These are phyloP conservation scores for Leccinum boreale DNA, from an alignment of 768 basidiomycete genomes.

Conservation along the genomic window DNA sequence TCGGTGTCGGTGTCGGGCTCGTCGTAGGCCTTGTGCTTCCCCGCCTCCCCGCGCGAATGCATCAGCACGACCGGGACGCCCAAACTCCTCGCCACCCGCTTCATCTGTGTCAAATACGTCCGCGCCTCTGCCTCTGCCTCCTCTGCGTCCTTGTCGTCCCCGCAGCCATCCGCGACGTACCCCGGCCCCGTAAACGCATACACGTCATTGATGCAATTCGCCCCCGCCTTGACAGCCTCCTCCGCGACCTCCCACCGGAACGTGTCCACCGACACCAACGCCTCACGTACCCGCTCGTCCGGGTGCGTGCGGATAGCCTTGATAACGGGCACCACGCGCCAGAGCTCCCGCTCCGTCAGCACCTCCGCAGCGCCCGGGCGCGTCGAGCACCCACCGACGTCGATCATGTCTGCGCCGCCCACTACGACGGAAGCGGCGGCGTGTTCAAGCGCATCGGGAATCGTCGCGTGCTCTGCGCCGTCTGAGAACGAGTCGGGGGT, in stretches of 20 bases:
- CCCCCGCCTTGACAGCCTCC: conserved; percentile 64
- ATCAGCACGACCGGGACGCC: conserved; percentile 84
- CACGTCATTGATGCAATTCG: conserved; percentile 91
- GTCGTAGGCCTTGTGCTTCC: conserved; percentile 66
- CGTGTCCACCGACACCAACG: conserved; percentile 27
- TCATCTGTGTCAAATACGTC: conserved; percentile 56
- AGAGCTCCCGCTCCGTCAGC: conserved; percentile 62
- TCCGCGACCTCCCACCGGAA: conserved; percentile 23
- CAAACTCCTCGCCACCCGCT: conserved; percentile 53
- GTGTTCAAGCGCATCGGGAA: conserved; percentile 55
- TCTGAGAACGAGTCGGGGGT: conserved; percentile 98
- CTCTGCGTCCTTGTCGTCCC: background rate
- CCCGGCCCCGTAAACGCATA: conserved; percentile 71
- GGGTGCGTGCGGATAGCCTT: conserved; percentile 46
- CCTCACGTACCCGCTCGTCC: conserved; percentile 5
- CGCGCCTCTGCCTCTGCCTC: conserved; percentile 33
- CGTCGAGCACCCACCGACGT: conserved; percentile 93
- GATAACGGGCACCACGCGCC: conserved; percentile 72
- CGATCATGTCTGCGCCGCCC: conserved; percentile 71
- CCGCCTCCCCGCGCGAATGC: conserved; percentile 89
- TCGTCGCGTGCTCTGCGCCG: conserved; percentile 55
- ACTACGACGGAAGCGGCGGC: conserved; percentile 43
- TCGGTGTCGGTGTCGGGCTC: conserved; percentile 40
- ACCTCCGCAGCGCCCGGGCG: conserved; percentile 76
- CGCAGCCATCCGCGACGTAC: conserved; percentile 32